phyloP scores from a whole-genome alignment of 805 yeast species.

The Metschnikowia noctiluminum region DNA sequence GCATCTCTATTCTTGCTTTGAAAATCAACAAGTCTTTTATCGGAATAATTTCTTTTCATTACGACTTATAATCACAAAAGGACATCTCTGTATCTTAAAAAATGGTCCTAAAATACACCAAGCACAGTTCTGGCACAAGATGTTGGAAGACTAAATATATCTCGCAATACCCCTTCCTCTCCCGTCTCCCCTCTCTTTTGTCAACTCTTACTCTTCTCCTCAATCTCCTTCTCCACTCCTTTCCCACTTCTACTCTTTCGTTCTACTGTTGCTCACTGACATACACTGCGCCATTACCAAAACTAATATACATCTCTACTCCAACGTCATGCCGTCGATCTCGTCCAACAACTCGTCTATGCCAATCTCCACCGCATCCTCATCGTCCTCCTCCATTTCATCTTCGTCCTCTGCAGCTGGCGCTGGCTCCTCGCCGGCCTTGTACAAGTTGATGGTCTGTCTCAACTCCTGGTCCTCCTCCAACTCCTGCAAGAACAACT shows the following conservation, averaged over 20 bases:
- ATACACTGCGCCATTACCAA: background rate
- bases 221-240: too few species aligned
- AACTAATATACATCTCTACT: constrained; percentile 31
- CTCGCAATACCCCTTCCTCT: too few species aligned
- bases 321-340: constrained; percentile 87
- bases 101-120: too few species aligned
- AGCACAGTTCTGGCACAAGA: too few species aligned
- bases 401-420: constrained; percentile 40
- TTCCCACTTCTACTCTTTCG: background rate
- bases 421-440: constrained; percentile 41
- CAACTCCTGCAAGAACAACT: constrained; percentile 90
- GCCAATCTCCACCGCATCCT: constrained; percentile 83
- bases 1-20: too few species aligned
- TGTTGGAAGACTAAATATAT: too few species aligned
- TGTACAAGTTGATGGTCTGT: constrained; percentile 85
- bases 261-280: background rate
- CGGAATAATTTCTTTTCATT: too few species aligned
- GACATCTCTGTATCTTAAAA: too few species aligned
- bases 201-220: too few species aligned
- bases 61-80: too few species aligned
- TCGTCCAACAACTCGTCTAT: constrained; percentile 94
- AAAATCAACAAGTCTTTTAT: too few species aligned
- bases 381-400: constrained; percentile 56
- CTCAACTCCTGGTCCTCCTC: constrained; percentile 96
- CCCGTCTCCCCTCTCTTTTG: too few species aligned